These are phyloP conservation scores for Diaporthe sp. DNA, from an alignment of 2,329 filamentous ascomycete species.

Conservation along the genomic window DNA sequence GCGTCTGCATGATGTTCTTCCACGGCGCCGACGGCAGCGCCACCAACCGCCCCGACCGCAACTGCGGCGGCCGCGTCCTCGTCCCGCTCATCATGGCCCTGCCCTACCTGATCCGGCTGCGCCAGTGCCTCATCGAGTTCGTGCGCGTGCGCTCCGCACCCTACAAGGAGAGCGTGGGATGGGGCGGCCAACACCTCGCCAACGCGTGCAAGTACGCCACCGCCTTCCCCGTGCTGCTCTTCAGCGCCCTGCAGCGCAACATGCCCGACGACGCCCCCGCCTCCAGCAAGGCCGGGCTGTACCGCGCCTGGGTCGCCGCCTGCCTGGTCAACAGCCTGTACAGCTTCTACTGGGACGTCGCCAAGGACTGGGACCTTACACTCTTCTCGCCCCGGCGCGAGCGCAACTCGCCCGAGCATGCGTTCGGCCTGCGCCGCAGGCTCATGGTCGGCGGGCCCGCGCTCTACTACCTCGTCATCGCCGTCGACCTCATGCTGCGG, in stretches of 20 bases:
- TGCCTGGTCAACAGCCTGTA: slow-evolving; percentile 89
- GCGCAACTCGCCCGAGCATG: slow-evolving; percentile 74
- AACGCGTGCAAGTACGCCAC: slow-evolving; percentile 97
- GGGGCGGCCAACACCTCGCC: slow-evolving; percentile 88
- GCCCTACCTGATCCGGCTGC: slow-evolving; percentile 87
- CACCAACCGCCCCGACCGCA: slow-evolving; percentile 84
- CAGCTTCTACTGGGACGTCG: slow-evolving; percentile 98
- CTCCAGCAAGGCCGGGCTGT: slow-evolving; percentile 58
- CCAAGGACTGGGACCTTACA: slow-evolving; percentile 96
- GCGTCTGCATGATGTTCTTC: slow-evolving; percentile 84
- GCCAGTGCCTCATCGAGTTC: slow-evolving; percentile 94
- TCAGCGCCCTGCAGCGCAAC: slow-evolving; percentile 80
- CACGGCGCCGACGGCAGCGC: slow-evolving; percentile 78
- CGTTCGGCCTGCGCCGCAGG: slow-evolving; percentile 82
- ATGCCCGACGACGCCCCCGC: slow-evolving; percentile 57
- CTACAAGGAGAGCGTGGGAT: slow-evolving; percentile 70
- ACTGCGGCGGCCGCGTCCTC: slow-evolving; percentile 82
- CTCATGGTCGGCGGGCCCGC: slow-evolving; percentile 76
- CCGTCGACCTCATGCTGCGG: slow-evolving; percentile 82
- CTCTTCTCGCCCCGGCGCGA: slow-evolving; percentile 75
- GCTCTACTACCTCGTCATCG: slow-evolving; percentile 87
- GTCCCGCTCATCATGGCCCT: slow-evolving; percentile 88
- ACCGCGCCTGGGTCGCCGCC: slow-evolving; percentile 76
- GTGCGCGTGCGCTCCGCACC: slow-evolving; percentile 74
- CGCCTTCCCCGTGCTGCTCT: slow-evolving; percentile 90